Conservation (phyloP, 1,284 basidiomycete species). For the Moesziomyces globuligerus region DNA sequence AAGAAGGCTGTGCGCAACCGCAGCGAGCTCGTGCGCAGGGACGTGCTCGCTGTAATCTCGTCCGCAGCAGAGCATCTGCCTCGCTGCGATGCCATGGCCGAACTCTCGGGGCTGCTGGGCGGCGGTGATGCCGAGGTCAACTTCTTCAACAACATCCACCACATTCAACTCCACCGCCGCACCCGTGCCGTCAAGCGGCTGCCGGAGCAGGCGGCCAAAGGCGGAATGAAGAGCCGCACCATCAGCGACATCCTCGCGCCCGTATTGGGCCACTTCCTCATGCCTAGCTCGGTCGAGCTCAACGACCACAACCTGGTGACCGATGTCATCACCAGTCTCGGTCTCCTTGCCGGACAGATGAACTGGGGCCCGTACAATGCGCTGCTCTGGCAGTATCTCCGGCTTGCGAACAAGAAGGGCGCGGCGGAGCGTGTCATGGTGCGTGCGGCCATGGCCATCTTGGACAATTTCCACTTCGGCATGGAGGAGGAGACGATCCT, state of each 20-base stretch:
- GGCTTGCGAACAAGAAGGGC: slow-evolving; percentile 77
- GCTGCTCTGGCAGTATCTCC: slow-evolving; percentile 84
- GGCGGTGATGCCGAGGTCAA: slow-evolving; percentile 92
- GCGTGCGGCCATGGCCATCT: slow-evolving; percentile 83
- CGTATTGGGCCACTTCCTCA: slow-evolving; percentile 83
- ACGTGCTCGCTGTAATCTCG: slow-evolving; percentile 83
- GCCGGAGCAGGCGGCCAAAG: slow-evolving; percentile 80
- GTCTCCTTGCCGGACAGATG: slow-evolving; percentile 53
- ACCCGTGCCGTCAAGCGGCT: slow-evolving; percentile 87
- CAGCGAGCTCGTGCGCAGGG: slow-evolving; percentile 86
- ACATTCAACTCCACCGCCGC: slow-evolving; percentile 92
- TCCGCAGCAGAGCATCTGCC: slow-evolving; percentile 74
- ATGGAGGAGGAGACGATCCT: slow-evolving; percentile 42
- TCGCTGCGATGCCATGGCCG: slow-evolving; percentile 75
- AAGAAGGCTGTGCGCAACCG: slow-evolving; percentile 82
- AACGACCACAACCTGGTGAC: slow-evolving; percentile 91
- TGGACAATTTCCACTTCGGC: slow-evolving; percentile 90
- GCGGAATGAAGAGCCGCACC: slow-evolving; percentile 77
- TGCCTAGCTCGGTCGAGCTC: slow-evolving; percentile 70
- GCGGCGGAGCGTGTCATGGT: slow-evolving; percentile 84
- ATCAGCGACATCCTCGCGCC: slow-evolving; percentile 87
- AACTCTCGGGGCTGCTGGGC: slow-evolving; percentile 84
- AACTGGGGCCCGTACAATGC: slow-evolving; percentile 86
- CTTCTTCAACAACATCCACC: slow-evolving; percentile 95
- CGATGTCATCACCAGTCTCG: slow-evolving; percentile 79